Conservation (phyloP, 371 early-diverging fungal genomes). For the Apophysomyces ossiformis region DNA sequence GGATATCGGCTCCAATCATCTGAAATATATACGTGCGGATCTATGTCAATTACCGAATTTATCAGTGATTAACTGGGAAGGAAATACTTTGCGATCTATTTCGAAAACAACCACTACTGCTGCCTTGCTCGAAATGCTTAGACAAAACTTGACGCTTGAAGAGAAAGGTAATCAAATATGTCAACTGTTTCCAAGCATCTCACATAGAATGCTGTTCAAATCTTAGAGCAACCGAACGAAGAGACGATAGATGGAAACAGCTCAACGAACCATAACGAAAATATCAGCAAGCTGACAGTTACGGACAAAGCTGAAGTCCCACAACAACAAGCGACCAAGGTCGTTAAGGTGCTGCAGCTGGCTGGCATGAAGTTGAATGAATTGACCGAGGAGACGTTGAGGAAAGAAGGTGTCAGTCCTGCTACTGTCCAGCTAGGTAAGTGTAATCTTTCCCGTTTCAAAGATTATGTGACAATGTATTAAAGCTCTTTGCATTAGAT, state of each 20-base stretch:
- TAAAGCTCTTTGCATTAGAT: slow-evolving; percentile 20
- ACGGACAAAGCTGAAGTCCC: background rate
- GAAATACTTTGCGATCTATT: slow-evolving; percentile 59
- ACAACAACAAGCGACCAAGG: background rate
- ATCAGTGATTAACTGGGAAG: slow-evolving; percentile 57
- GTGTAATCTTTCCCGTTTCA: background rate
- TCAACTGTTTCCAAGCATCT: background rate
- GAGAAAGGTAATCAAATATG: background rate
- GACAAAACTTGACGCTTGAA: slow-evolving; percentile 20
- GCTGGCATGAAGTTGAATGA: background rate
- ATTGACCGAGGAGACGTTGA: background rate
- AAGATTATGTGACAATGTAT: background rate
- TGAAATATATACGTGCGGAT: slow-evolving; percentile 57
- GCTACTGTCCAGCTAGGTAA: slow-evolving; percentile 17
- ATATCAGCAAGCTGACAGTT: background rate
- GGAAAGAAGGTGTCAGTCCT: slow-evolving; percentile 12
- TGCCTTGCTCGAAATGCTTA: slow-evolving; percentile 54
- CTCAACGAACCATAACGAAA: background rate
- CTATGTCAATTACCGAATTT: slow-evolving; percentile 58
- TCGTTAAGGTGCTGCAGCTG: background rate
- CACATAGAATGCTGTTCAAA: no score
- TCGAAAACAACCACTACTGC: slow-evolving; percentile 51
- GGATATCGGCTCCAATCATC: slow-evolving; percentile 66
- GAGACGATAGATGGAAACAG: no score
- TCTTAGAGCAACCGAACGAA: no score